Percentiles rank a stretch among this genome's conserved stretches.
These are phyloP conservation scores for Apiospora marii DNA, from an alignment of 2,329 filamentous ascomycete genomes.

Conservation along the genomic window DNA sequence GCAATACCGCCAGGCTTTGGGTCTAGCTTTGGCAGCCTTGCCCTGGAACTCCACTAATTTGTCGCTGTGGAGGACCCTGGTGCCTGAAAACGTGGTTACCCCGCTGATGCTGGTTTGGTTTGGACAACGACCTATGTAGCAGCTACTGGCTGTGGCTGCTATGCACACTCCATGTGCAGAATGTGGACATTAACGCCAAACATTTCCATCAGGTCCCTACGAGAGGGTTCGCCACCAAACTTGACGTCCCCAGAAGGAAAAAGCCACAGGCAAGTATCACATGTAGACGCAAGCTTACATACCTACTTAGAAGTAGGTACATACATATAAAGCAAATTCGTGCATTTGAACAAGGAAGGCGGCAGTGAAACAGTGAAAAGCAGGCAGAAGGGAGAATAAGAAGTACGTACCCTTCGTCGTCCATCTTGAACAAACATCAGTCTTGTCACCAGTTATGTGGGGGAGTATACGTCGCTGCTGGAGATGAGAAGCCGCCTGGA, in stretches of 20 bases:
- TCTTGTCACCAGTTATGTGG: not conserved
- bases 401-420: not conserved
- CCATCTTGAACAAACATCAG: not conserved
- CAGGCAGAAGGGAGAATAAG: not conserved
- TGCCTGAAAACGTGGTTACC: not conserved
- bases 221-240: not conserved
- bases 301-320: too few species aligned
- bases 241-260: not conserved
- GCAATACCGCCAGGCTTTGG: not conserved
- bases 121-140: not conserved
- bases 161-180: not conserved
- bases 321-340: not conserved
- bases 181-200: not conserved
- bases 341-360: not conserved
- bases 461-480: not conserved
- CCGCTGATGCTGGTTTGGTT: not conserved
- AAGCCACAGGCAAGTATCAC: not conserved
- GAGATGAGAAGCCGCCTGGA: not conserved
- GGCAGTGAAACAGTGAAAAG: not conserved
- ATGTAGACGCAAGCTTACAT: not conserved
- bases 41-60: slow-evolving; percentile 2
- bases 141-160: not conserved
- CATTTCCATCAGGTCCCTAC: not conserved
- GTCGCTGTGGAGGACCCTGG: not conserved
- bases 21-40: not conserved